phyloP scores from a whole-genome alignment of 2,329 filamentous ascomycete genomes.

The Phyllosticta paracitricarpa region DNA sequence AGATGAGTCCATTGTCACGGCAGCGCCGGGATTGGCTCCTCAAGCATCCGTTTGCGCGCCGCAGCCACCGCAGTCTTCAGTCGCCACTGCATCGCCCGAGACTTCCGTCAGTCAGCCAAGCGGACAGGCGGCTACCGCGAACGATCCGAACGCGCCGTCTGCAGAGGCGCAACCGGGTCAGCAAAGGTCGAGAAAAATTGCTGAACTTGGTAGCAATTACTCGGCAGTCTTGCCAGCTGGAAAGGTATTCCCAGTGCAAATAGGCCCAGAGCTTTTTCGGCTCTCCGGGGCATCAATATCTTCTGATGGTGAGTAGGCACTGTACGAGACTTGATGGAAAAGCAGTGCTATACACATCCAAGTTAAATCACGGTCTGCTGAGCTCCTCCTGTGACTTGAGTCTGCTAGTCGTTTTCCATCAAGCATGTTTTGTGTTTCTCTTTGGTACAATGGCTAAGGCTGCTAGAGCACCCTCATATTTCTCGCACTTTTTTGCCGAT shows the following conservation, averaged over 20 bases:
- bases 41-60: neutral
- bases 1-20: neutral
- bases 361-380: neutral
- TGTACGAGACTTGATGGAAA: neutral
- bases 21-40: neutral
- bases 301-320: constrained; percentile 53
- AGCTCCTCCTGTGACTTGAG: neutral
- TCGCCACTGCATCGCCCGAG: constrained; percentile 12
- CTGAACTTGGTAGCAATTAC: constrained; percentile 1
- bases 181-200: constrained; percentile 1
- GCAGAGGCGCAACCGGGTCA: neutral
- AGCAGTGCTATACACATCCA: neutral
- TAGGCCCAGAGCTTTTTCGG: constrained; percentile 58
- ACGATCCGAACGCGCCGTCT: neutral
- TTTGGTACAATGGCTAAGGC: constrained; percentile 33
- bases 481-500: constrained; percentile 85
- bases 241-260: constrained; percentile 62
- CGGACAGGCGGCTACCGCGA: neutral
- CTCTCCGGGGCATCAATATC: constrained; percentile 60
- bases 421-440: neutral
- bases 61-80: neutral
- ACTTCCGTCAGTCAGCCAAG: constrained; percentile 13
- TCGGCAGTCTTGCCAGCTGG: constrained; percentile 51
- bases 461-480: constrained; percentile 80
- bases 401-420: neutral